These are phyloP conservation scores for Alloteropsis semialata DNA, from an alignment of 176 grass and related monocot genomes.

Conservation along the genomic window DNA sequence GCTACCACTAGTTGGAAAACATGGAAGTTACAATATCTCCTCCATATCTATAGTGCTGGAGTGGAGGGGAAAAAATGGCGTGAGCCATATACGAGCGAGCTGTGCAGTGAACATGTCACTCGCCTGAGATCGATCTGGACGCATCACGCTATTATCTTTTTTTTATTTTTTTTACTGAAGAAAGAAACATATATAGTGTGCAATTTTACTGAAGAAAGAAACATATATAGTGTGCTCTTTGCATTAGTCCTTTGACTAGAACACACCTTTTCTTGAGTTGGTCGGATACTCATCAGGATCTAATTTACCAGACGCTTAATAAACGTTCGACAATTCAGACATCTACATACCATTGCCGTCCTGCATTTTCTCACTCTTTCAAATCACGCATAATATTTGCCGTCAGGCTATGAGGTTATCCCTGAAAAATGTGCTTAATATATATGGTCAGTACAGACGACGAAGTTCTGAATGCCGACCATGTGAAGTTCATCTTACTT, in stretches of 20 bases:
- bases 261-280: background rate
- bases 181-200: no score
- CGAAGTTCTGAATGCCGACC: slow-evolving; percentile 8
- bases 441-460: background rate
- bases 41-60: background rate
- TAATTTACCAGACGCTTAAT: background rate
- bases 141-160: background rate
- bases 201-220: background rate
- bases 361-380: background rate
- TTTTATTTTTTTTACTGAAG: background rate
- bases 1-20: no score
- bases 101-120: slow-evolving; percentile 41
- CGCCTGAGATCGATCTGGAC: slow-evolving; percentile 26
- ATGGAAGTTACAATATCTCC: background rate
- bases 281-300: background rate
- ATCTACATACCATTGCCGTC: background rate
- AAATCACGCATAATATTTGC: background rate
- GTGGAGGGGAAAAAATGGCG: background rate
- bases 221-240: background rate
- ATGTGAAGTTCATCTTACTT: slow-evolving; percentile 26
- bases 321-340: background rate
- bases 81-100: slow-evolving; percentile 21
- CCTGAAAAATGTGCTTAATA: no score
- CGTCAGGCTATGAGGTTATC: background rate
- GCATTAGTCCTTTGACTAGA: background rate